Conservation (phyloP, 1,284 basidiomycete species). For the Leccinum fuscescens region DNA sequence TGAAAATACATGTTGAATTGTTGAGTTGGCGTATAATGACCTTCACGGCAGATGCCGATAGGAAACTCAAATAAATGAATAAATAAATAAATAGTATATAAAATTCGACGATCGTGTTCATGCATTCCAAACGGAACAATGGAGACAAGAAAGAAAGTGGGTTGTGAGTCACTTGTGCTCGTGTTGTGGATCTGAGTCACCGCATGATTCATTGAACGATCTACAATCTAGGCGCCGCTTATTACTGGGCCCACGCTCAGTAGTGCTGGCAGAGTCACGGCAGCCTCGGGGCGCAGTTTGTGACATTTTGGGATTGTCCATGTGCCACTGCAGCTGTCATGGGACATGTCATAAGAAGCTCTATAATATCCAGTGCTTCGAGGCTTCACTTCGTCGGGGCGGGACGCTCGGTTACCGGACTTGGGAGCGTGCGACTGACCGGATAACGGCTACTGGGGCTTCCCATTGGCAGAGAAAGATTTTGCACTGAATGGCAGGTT, state of each 20-base stretch:
- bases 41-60: conserved; percentile 11
- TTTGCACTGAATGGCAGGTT: neutral
- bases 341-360: conserved; percentile 12
- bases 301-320: conserved; percentile 6
- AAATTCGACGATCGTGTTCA: neutral
- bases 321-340: conserved; percentile 3
- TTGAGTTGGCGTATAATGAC: neutral
- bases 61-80: conserved; percentile 1
- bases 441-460: conserved; percentile 21
- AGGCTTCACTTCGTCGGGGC: conserved; percentile 12
- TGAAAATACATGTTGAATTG: neutral
- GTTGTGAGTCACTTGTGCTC: neutral
- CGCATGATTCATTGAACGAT: conserved; percentile 10
- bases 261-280: neutral
- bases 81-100: neutral
- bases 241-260: conserved; percentile 1
- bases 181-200: neutral
- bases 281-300: conserved; percentile 10
- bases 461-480: conserved; percentile 16
- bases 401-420: conserved; percentile 17
- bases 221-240: conserved; percentile 18
- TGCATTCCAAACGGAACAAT: neutral
- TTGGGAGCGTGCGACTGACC: conserved; percentile 21
- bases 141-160: neutral
- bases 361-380: conserved; percentile 8